Percentiles rank a stretch among this genome's conserved stretches.
phyloP scores from a whole-genome alignment of 495 filamentous ascomycete genomes.

The Penicillium alfredii region DNA sequence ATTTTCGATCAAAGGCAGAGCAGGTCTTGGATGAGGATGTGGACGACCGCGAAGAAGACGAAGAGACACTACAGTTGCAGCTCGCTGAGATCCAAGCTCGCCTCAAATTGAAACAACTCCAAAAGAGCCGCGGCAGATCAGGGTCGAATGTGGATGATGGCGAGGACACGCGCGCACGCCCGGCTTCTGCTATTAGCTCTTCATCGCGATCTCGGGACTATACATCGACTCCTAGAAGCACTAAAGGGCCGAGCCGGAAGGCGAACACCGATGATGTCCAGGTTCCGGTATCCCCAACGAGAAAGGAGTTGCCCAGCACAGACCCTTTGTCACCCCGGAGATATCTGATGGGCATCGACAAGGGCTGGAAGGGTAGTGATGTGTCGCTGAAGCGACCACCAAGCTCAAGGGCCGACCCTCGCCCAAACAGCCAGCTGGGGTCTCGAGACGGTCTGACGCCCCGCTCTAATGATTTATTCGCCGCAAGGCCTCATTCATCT shows the following conservation, averaged over 20 bases:
- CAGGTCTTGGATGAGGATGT: conserved; percentile 33
- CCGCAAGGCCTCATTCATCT: conserved; percentile 23
- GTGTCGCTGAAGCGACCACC: conserved; percentile 78
- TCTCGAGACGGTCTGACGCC: conserved; percentile 23
- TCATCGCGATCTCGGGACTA: conserved; percentile 18
- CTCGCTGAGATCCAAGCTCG: conserved; percentile 80
- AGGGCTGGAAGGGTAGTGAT: conserved; percentile 72
- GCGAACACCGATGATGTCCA: conserved; percentile 47
- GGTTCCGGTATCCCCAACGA: conserved; percentile 75
- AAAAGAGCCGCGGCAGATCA: conserved; percentile 47
- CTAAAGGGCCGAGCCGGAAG: conserved; percentile 13
- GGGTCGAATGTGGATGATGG: conserved; percentile 20
- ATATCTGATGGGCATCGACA: conserved; percentile 82
- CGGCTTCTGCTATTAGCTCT: conserved; percentile 22
- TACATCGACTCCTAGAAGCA: conserved; percentile 17
- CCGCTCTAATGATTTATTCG: conserved; percentile 19
- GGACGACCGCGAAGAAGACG: conserved; percentile 65
- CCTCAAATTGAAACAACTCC: conserved; percentile 82
- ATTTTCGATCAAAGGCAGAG: conserved; percentile 29
- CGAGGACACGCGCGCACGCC: conserved; percentile 16
- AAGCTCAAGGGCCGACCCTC: conserved; percentile 18
- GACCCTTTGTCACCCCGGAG: conserved; percentile 71
- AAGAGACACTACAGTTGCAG: conserved; percentile 78
- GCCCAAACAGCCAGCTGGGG: conserved; percentile 31
- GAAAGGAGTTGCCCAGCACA: conserved; percentile 39